phyloP scores from a whole-genome alignment of 192 early-diverging fungal species.

The Coemansia sp. region DNA sequence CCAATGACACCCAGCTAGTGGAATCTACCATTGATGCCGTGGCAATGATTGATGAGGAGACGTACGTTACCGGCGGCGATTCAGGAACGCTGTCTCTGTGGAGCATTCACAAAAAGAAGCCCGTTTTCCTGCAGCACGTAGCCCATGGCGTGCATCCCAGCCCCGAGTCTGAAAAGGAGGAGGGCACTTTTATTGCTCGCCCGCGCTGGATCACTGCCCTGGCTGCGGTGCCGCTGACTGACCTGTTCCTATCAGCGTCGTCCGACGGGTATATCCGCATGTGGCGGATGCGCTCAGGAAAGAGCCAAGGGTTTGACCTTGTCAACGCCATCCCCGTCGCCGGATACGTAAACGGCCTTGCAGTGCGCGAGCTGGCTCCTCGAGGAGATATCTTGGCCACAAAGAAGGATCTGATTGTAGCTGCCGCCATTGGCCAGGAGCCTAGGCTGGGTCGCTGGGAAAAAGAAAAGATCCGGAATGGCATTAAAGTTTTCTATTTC shows the following conservation, averaged over 20 bases:
- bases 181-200: slow-evolving; percentile 4
- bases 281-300: slow-evolving; percentile 77
- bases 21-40: slow-evolving; percentile 81
- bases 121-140: slow-evolving; percentile 68
- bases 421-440: slow-evolving; percentile 82
- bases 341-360: slow-evolving; percentile 57
- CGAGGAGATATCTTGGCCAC: slow-evolving; percentile 7
- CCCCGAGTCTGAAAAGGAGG: neutral
- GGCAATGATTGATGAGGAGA: slow-evolving; percentile 89
- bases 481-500: slow-evolving; percentile 66
- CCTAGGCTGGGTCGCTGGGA: slow-evolving; percentile 89
- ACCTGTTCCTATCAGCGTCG: slow-evolving; percentile 87
- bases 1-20: slow-evolving; percentile 9
- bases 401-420: slow-evolving; percentile 48
- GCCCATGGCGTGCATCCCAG: slow-evolving; percentile 69
- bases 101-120: slow-evolving; percentile 90
- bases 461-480: slow-evolving; percentile 75
- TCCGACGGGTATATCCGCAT: slow-evolving; percentile 83
- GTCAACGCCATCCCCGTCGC: slow-evolving; percentile 56
- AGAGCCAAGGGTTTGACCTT: slow-evolving; percentile 54
- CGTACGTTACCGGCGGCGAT: slow-evolving; percentile 90
- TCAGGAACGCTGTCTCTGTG: slow-evolving; percentile 86
- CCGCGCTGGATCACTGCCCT: slow-evolving; percentile 87
- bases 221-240: slow-evolving; percentile 76
- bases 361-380: slow-evolving; percentile 22